Evolutionary conservation across 169 alveolate species (phyloP), one percentile per base, ranked within the genome.

Genomic region (Plasmodium inui): DNA sequence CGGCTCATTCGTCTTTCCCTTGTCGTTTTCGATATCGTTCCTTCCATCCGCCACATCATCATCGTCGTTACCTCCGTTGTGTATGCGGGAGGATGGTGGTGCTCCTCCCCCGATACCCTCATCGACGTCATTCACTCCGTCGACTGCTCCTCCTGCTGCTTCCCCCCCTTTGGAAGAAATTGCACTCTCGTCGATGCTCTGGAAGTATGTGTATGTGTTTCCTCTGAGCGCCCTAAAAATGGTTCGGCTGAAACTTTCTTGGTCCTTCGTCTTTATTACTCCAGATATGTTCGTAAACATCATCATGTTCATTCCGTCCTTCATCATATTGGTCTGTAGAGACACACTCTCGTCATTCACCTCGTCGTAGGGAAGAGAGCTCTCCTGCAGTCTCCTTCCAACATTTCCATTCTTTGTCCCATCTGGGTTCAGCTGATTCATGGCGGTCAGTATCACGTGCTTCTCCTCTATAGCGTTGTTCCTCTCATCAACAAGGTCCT

Each of bases 221-320:
- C 99, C 99, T 79, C 99, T 95, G 80, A 99, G 98, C 0, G 99
- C 98, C 93, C 99, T 97, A 96, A 99, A 98, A 4, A 99, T 95
- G 71, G 99, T 97, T 83, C 99, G 97, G 72, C 99, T 98, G 93
- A 99, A 98, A 70, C 98, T 97, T 80, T 95, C 97, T 86, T 98
- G 96, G 79, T 98, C 99, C 50, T 96, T 98, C 44, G 97, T 97
- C 32, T 97, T 96, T 41, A 99, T 97, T 6, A 99, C 98, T 0
- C 99, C 99, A 22, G 99, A 98, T 50, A 98, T 95, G 82, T 96
- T 97, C 9, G 98, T 96, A 89, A 98, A 97, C 91, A 97, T 95
- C 91, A 97, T 95, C 86, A 96, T 83, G n/a, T 95, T 94, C 3
- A 97, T 95, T 4, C 92, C 84, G 70, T 92, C 95, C 39, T 76